Evolutionary conservation across 306 rosid species (phyloP), one percentile per base, ranked within the genome.

Genomic region (Prosopis cineraria): DNA sequence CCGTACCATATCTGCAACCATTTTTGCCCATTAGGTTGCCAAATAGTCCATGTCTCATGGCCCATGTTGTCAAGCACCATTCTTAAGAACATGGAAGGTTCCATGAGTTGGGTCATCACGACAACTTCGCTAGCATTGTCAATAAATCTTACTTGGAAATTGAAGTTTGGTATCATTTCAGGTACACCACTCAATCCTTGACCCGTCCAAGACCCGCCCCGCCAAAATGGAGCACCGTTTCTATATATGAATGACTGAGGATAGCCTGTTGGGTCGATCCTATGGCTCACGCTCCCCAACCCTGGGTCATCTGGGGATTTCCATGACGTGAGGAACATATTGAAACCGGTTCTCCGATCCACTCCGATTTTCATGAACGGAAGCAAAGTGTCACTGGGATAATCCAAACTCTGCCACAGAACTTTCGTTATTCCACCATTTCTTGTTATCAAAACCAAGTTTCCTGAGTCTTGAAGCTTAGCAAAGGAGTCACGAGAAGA

Each of bases 241-340:
- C 44, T 56, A 44, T 75, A 60, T 0, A 81, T 31, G 58, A 45
- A 81, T 9, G 81, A 24, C 0, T 53, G 30, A 1, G 88, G 78
- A 22, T 20, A 52, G 40, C 83, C 88, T 3, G 64, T 68, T 4
- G 86, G 82, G 40, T 79, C 4, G 17, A 64, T 36, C 14, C 41
- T 8, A 12, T 64, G n/a, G 25, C 7, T 36, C 8, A 64, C 4
- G 8, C 31, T 68, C 4, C 93, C 92, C 0, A 37, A 66, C 47
- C 86, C 87, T 0, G 93, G 97, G 41, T 90, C 93, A 11, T 83
- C 83, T 0, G 53, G 47, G 0, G 80, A 68, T 64, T 79, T 82
- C 86, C 84, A 85, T 0, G 89, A 82, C 19, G 60, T 80, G 0
- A 82, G 55, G 43, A 27, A 60, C 58, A 84, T 45, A 8, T 68